These are phyloP conservation scores for Mycena belliarum DNA, from an alignment of 768 basidiomycete genomes.

Conservation along the genomic window DNA sequence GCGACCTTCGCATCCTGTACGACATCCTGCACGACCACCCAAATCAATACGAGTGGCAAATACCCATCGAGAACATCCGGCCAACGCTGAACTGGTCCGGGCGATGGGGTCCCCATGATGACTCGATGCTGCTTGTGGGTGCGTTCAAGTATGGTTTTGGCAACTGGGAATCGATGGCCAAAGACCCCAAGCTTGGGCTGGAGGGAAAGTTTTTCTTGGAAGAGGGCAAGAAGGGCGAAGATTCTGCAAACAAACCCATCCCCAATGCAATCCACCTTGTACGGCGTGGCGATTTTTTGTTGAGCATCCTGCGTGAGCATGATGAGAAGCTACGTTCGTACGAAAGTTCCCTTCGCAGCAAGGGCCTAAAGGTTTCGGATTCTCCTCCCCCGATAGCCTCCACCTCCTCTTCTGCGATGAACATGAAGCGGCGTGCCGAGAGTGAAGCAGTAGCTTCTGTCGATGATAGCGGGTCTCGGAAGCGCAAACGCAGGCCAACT, in stretches of 20 bases:
- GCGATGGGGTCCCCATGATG: constrained; percentile 90
- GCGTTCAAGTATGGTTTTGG: constrained; percentile 94
- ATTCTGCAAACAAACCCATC: constrained; percentile 80
- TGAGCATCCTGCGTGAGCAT: constrained; percentile 81
- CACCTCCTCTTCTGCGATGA: constrained; percentile 65
- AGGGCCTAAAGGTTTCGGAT: constrained; percentile 69
- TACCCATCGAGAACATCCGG: constrained; percentile 92
- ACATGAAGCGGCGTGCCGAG: constrained; percentile 76
- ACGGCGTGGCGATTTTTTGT: constrained; percentile 91
- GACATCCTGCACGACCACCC: constrained; percentile 73
- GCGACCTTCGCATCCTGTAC: constrained; percentile 86
- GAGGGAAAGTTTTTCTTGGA: constrained; percentile 97
- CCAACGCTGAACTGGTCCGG: constrained; percentile 97
- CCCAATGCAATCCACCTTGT: constrained; percentile 99
- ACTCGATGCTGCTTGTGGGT: constrained; percentile 92
- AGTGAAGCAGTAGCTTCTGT: constrained; percentile 84
- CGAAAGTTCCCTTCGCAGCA: constrained; percentile 74
- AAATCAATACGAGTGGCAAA: constrained; percentile 78
- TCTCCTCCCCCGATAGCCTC: constrained; percentile 76
- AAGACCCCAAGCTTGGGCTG: constrained; percentile 81
- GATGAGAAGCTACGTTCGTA: constrained; percentile 90
- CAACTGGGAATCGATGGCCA: constrained; percentile 93
- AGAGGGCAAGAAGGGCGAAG: constrained; percentile 93
- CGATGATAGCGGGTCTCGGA: constrained; percentile 66
- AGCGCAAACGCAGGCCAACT: constrained; percentile 91